Evolutionary conservation across 768 basidiomycete genomes (phyloP).

Genomic region (Kwoniella europaea): DNA sequence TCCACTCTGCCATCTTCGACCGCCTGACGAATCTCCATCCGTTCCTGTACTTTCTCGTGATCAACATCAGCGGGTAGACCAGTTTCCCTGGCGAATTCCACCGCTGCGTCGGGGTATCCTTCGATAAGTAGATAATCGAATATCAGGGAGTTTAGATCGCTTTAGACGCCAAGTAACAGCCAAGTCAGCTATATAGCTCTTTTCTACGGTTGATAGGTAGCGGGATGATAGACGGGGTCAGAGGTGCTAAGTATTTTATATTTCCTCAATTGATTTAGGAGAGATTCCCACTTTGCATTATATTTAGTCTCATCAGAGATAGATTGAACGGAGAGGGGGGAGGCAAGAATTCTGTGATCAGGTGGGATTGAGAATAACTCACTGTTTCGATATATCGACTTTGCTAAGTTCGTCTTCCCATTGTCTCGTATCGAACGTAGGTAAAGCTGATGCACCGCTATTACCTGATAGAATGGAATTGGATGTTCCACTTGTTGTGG

Average conservation of each 20-base stretch:
- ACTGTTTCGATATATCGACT: conserved; percentile 85
- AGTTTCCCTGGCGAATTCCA: conserved; percentile 91
- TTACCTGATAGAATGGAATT: background rate
- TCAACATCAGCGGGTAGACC: conserved; percentile 74
- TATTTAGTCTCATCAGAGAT: conserved; percentile 69
- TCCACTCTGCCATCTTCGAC: conserved; percentile 92
- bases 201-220: conserved; percentile 6
- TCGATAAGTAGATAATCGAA: conserved; percentile 99
- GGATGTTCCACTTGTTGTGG: background rate
- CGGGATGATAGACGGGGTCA: conserved; percentile 37
- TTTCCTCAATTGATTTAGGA: conserved; percentile 72
- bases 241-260: conserved; percentile 81
- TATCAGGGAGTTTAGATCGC: conserved; percentile 90
- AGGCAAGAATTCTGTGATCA: no score
- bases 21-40: conserved; percentile 93
- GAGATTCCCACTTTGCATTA: conserved; percentile 95
- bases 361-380: no score
- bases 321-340: conserved; percentile 4
- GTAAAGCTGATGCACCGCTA: background rate
- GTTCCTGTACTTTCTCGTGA: conserved; percentile 87
- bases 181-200: conserved; percentile 45
- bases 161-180: conserved; percentile 55
- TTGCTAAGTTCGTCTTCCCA: conserved; percentile 84
- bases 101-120: conserved; percentile 93
- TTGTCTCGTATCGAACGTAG: conserved; percentile 21